Conservation (phyloP, 129 eudicot species). For the Flaveria robusta region DNA sequence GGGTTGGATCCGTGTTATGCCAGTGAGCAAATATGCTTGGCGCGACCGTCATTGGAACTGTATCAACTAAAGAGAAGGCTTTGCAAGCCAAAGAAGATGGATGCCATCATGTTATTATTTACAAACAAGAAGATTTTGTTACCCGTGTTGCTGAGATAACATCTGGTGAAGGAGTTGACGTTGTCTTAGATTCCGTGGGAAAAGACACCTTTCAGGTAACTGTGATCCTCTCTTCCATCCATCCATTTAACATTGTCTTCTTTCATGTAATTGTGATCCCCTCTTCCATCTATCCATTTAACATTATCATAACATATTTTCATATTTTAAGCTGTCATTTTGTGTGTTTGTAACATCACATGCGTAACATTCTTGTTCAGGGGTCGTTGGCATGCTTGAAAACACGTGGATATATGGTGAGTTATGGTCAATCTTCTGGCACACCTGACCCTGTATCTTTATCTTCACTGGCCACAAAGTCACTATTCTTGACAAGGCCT, state of each 20-base stretch:
- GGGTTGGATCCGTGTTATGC: slow-evolving; percentile 74
- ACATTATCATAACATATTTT: not conserved
- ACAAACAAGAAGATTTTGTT: slow-evolving; percentile 74
- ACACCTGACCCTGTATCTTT: slow-evolving; percentile 60
- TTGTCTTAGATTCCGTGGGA: slow-evolving; percentile 86
- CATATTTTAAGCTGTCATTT: not conserved
- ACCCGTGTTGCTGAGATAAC: slow-evolving; percentile 72
- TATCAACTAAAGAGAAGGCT: slow-evolving; percentile 73
- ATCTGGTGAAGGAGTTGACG: slow-evolving; percentile 74
- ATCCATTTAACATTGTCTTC: too few relatives aligned
- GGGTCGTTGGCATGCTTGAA: slow-evolving; percentile 80
- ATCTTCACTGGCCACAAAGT: slow-evolving; percentile 53
- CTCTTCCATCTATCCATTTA: not conserved
- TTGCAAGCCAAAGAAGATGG: slow-evolving; percentile 83
- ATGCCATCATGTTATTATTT: slow-evolving; percentile 68
- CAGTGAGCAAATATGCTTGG: slow-evolving; percentile 82
- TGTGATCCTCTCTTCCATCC: not conserved
- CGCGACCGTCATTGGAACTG: slow-evolving; percentile 79
- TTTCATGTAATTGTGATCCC: slow-evolving; percentile 48
- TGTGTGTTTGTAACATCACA: not conserved
- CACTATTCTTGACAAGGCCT: slow-evolving; percentile 69
- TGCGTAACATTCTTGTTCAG: slow-evolving; percentile 33
- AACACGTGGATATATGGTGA: slow-evolving; percentile 67
- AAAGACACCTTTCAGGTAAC: slow-evolving; percentile 79
- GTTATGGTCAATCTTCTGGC: slow-evolving; percentile 74